These are phyloP conservation scores for Styphnolobium japonicum DNA, from an alignment of 306 rosid species.

Conservation along the genomic window DNA sequence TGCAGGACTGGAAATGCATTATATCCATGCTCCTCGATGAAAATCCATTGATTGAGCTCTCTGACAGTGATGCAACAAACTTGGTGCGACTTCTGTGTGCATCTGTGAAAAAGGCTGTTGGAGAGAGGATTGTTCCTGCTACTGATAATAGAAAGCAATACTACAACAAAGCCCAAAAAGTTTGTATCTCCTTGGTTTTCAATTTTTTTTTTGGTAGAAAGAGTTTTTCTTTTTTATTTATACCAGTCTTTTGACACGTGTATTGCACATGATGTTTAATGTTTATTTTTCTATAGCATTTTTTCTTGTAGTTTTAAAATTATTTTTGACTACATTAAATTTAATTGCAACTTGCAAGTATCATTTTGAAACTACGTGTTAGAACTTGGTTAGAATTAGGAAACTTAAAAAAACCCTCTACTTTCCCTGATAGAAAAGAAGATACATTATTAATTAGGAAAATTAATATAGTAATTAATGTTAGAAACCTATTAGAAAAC, in stretches of 20 bases:
- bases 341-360: too few relatives aligned
- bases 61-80: slow-evolving; percentile 89
- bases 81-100: slow-evolving; percentile 90
- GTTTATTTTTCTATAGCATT: background rate
- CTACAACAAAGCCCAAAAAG: slow-evolving; percentile 89
- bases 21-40: slow-evolving; percentile 86
- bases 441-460: too few relatives aligned
- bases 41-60: slow-evolving; percentile 66
- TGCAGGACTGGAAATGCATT: slow-evolving; percentile 97
- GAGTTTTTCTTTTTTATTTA: background rate
- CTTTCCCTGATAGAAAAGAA: too few relatives aligned
- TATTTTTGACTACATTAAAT: too few relatives aligned
- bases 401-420: too few relatives aligned
- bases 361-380: too few relatives aligned
- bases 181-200: slow-evolving; percentile 33
- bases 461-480: too few relatives aligned
- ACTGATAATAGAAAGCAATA: slow-evolving; percentile 79
- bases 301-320: too few relatives aligned
- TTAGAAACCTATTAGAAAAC: too few relatives aligned
- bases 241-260: background rate
- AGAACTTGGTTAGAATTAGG: too few relatives aligned
- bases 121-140: slow-evolving; percentile 92
- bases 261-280: background rate
- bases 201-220: background rate
- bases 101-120: slow-evolving; percentile 92